Base-by-base conservation (phyloP, 108 stramenopile genomes). In the Skeletonema grethae region DNA sequence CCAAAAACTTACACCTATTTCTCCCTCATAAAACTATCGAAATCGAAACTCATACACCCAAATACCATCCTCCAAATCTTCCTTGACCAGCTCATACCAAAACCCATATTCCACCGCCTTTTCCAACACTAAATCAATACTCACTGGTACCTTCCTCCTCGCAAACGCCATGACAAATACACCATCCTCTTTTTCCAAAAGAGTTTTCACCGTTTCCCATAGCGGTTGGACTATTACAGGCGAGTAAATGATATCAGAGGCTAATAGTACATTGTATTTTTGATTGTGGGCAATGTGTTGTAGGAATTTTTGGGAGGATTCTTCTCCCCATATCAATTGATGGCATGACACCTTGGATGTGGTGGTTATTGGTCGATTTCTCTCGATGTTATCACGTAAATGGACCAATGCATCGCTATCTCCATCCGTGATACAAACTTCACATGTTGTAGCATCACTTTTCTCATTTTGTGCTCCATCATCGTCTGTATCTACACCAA, bases 241-340 rank as follows among this genome's bases (percentile, higher is more conserved):
- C 13, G 84, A 79, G 61, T 90, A 90, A 18, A 90, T 76, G 16
- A 90, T 69, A 65, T 90, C 90, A 32, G 86, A 83, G 10, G 84
- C 90, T 31, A 90, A 41, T 57, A 90, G 65, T 9, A 85, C 41
- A 58, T 88, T 74, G 50, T 83, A 86, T 35, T 75, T 73, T 46
- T n/a, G 10, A 57, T 74, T 56, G 4, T 55, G 29, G 24, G 69
- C 61, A 56, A 60, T 28, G 10, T 50, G 57, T 34, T 34, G 10
- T 22, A 84, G 35, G 29, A 84, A 84, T 6, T 59, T 20, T 29
- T 24, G 24, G 16, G 74, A 41, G n/a, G 79, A 72, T 48, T 79
- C 55, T 46, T 67, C 57, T 13, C 85, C 84, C 86, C 84, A 85
- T 0, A 85, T 57, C 60, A 84, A 67, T 67, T 83, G 83, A 39